A percentile compares a stretch with the other conserved stretches of the same genome.
Evolutionary conservation across 2,329 filamentous ascomycete species (phyloP).

Genomic region (Cercospora beticola): DNA sequence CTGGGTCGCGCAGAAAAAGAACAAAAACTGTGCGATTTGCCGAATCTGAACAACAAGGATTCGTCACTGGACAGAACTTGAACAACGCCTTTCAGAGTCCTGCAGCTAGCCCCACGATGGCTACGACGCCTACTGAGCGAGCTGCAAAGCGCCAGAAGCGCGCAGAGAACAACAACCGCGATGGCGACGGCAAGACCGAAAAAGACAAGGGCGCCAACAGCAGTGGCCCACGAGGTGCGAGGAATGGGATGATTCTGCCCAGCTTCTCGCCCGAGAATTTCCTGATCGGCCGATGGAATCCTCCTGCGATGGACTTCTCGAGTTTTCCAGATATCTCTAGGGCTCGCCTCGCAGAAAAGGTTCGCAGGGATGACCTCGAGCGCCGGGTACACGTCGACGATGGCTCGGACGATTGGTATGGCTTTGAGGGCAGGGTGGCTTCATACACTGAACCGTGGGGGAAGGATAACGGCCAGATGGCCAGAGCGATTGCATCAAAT

Average conservation of each 20-base stretch:
- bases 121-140: neutral
- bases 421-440: slow-evolving; percentile 15
- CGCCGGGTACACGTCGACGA: slow-evolving; percentile 12
- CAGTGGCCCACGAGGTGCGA: neutral
- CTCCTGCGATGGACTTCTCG: neutral
- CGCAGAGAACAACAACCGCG: neutral
- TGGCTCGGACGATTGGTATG: slow-evolving; percentile 27
- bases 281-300: slow-evolving; percentile 23
- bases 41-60: neutral
- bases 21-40: neutral
- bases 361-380: slow-evolving; percentile 14
- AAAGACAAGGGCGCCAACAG: neutral
- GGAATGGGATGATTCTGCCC: neutral
- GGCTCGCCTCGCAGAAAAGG: slow-evolving; percentile 13
- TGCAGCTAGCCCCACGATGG: neutral
- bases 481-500: slow-evolving; percentile 17
- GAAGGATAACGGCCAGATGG: slow-evolving; percentile 6
- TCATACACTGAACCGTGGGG: neutral
- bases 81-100: neutral
- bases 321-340: slow-evolving; percentile 7
- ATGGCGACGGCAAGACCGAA: neutral
- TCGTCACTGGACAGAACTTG: neutral
- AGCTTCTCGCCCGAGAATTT: slow-evolving; percentile 13
- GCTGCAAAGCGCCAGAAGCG: slow-evolving; percentile 2
- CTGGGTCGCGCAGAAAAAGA: neutral